Base-by-base conservation (phyloP, 352 stramenopile genomes). In the Phytophthora macrochlamydospora region DNA sequence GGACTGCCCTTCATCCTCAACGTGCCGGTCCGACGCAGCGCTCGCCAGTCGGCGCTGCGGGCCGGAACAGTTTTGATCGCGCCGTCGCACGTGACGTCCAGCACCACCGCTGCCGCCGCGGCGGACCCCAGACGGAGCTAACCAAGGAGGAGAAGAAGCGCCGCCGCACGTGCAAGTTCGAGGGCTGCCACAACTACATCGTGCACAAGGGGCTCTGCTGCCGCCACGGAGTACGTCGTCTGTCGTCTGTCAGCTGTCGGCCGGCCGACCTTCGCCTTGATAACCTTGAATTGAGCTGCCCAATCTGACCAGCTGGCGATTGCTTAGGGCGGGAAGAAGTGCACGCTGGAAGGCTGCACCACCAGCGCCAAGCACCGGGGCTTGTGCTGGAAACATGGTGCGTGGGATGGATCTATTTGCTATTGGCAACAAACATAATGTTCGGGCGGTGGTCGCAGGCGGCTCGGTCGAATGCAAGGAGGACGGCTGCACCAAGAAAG, bases 171-270 rank as follows among this genome's bases (percentile, higher is more conserved):
- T 85, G 77, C 58, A 73, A 65, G 12, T 51, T 72, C 42, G 71
- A 81, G 5, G 77, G 75, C 14, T 83, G 74, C 65, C 59, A 29
- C 52, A 82, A 81, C 56, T 85, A 85, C 63, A 85, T 77, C 38
- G 73, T 83, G 37, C 69, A 83, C 56, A 67, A 70, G 31, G 74
- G 76, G 2, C 71, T 80, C 3, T 85, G 77, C 49, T 85, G 79
- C 32, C 73, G 74, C 46, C 77, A 85, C 37, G 65, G 65, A 33
- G 65, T 73, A 53, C 45, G 62, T 69, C 52, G n/a, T 2, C 18
- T 24, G 24, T 49, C 49, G 49, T 7, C 14, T 14, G 30, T 54
- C 49, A 29, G n/a, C n/a, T 29, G n/a, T 51, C 44, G 44, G 44
- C 14, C 12, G n/a, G 6, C 43, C 11, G 7, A 29, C 14, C 43